Evolutionary conservation across 2,329 filamentous ascomycete genomes (phyloP), one percentile per base, ranked within the genome.

Genomic region (Phyllachora maydis): DNA sequence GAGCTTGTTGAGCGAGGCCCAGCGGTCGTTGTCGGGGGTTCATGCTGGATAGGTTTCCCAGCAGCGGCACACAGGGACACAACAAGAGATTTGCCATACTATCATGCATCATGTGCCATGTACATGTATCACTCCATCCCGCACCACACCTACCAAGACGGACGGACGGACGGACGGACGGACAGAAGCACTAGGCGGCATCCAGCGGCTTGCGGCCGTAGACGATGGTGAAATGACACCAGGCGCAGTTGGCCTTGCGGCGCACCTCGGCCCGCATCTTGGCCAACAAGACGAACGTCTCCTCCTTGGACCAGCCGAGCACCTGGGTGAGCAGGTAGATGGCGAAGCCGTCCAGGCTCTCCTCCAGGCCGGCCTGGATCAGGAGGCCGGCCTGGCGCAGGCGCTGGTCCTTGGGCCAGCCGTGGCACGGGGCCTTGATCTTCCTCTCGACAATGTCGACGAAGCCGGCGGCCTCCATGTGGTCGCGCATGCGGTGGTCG

Each of bases 31-130:
- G 2, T n/a, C n/a, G n/a, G n/a, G 53, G 45, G 28, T 59, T 43
- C 23, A 65, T 29, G 27, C 60, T 52, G 18, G 55, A 49, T 23
- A 64, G 35, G 30, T 65, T 65, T 6, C 59, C 59, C 14, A 65
- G 32, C 13, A 65, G 30, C 3, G 57, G 57, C 13, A 59, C 35
- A 7, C 54, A n/a, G n/a, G n/a, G n/a, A n/a, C n/a, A n/a, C n/a
- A n/a, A n/a, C n/a, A n/a, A n/a, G n/a, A n/a, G n/a, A n/a, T n/a
- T n/a, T n/a, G n/a, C n/a, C n/a, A n/a, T n/a, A n/a, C n/a, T n/a
- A n/a, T n/a, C n/a, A n/a, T n/a, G n/a, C n/a, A n/a, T n/a, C n/a
- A n/a, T n/a, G n/a, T n/a, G n/a, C n/a, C n/a, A n/a, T n/a, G n/a
- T n/a, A n/a, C n/a, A n/a, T n/a, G n/a, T n/a, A n/a, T n/a, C n/a